phyloP scores from a whole-genome alignment of 2,329 filamentous ascomycete species.

The Tolypocladium nubicola region DNA sequence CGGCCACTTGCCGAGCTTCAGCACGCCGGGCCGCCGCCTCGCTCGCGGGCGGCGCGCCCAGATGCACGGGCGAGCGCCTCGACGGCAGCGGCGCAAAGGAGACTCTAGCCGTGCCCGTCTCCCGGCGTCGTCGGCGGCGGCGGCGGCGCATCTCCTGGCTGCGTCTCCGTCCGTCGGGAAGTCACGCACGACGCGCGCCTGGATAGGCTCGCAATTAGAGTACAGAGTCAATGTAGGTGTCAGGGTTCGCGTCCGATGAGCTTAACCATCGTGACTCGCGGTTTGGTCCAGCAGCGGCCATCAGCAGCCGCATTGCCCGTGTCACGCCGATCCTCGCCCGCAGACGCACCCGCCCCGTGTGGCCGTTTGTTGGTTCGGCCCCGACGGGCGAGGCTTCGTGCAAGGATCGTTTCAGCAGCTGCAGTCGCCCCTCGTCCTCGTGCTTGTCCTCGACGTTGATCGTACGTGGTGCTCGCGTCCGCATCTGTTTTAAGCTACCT shows the following conservation, averaged over 20 bases:
- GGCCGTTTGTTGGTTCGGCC: too few relatives aligned
- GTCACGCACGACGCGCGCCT: too few relatives aligned
- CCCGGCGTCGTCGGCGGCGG: background rate
- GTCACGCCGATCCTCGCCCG: too few relatives aligned
- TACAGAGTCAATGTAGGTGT: background rate
- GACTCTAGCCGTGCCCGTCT: conserved; percentile 9
- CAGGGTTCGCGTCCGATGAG: background rate
- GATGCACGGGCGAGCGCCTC: conserved; percentile 47
- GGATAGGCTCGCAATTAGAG: too few relatives aligned
- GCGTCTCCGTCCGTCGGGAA: too few relatives aligned
- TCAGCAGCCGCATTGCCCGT: background rate
- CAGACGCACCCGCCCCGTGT: too few relatives aligned
- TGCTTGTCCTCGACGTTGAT: too few relatives aligned
- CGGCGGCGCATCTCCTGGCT: background rate
- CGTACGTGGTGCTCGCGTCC: too few relatives aligned
- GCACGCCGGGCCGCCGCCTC: conserved; percentile 18
- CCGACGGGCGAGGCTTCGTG: too few relatives aligned
- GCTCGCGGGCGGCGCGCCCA: conserved; percentile 21
- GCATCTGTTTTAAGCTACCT: background rate
- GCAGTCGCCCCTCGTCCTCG: too few relatives aligned
- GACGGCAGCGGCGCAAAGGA: conserved; percentile 40
- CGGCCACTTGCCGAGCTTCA: conserved; percentile 17
- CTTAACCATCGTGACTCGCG: background rate
- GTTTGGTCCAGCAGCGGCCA: background rate
- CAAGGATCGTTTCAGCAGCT: too few relatives aligned